phyloP scores from a whole-genome alignment of 208 protist genomes.

The Leishmania tarentolae region DNA sequence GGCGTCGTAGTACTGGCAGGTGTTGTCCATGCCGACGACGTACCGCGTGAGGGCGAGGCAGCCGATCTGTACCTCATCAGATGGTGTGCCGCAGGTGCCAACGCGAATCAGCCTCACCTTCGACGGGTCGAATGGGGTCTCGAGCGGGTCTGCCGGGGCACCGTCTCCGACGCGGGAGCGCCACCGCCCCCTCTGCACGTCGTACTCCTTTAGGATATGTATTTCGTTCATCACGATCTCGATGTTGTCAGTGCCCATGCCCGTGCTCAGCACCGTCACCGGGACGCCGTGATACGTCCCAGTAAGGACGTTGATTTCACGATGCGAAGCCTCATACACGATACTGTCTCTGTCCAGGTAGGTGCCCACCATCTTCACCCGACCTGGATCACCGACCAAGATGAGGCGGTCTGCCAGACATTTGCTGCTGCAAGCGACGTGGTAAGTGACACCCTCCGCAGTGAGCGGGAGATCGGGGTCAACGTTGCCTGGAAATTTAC shows the following conservation, averaged over 20 bases:
- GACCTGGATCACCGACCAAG: constrained; percentile 72
- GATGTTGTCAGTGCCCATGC: constrained; percentile 85
- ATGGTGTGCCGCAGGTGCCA: constrained; percentile 75
- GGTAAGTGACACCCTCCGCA: constrained; percentile 67
- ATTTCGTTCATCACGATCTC: constrained; percentile 82
- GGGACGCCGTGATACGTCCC: constrained; percentile 73
- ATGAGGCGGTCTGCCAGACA: constrained; percentile 76
- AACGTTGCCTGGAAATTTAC: constrained; percentile 31
- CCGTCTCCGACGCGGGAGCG: constrained; percentile 40
- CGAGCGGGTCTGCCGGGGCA: constrained; percentile 9
- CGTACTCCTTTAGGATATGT: constrained; percentile 82
- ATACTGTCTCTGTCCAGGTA: constrained; percentile 68
- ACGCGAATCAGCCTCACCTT: constrained; percentile 69
- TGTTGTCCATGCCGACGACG: constrained; percentile 82
- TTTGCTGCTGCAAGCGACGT: constrained; percentile 46
- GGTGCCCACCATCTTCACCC: constrained; percentile 53
- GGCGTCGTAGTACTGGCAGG: constrained; percentile 69
- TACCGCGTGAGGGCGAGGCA: constrained; percentile 67
- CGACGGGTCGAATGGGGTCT: constrained; percentile 47
- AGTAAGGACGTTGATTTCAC: constrained; percentile 71
- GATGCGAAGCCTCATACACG: constrained; percentile 51
- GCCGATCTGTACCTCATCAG: constrained; percentile 41
- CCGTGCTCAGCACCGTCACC: constrained; percentile 70
- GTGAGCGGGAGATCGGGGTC: constrained; percentile 71
- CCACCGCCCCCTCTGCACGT: constrained; percentile 46